Percentiles rank a stretch among this genome's conserved stretches.
phyloP scores from a whole-genome alignment of 1,139 yeast genomes.

The Magnusiomyces fungicola region DNA sequence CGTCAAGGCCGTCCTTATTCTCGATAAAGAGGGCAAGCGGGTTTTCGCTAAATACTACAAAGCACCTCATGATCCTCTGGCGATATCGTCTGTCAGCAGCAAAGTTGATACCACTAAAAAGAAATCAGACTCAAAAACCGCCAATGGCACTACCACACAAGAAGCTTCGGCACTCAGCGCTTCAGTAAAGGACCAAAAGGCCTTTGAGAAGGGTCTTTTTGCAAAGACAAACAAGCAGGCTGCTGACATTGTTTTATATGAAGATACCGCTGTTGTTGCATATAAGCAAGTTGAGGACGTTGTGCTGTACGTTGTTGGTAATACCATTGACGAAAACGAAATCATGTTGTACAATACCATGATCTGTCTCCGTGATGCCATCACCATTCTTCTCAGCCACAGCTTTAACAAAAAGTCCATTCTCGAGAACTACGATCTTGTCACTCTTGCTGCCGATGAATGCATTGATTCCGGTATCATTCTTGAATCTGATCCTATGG shows the following conservation, averaged over 20 bases:
- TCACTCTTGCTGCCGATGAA: slow-evolving; percentile 83
- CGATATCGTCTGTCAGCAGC: slow-evolving; percentile 18
- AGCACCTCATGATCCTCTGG: slow-evolving; percentile 44
- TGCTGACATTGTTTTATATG: slow-evolving; percentile 74
- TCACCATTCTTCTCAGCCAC: slow-evolving; percentile 54
- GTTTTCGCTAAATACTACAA: slow-evolving; percentile 79
- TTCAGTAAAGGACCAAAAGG: slow-evolving; percentile 55
- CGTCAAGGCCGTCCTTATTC: slow-evolving; percentile 64
- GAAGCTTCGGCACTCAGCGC: slow-evolving; percentile 16
- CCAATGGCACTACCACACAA: background rate
- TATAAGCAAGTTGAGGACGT: slow-evolving; percentile 80
- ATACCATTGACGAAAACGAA: slow-evolving; percentile 78
- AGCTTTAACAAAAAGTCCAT: slow-evolving; percentile 74
- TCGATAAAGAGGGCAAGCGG: slow-evolving; percentile 77
- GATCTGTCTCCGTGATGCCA: slow-evolving; percentile 70
- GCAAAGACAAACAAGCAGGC: slow-evolving; percentile 71
- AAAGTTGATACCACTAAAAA: background rate
- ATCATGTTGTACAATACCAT: slow-evolving; percentile 70
- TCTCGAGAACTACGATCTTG: slow-evolving; percentile 78
- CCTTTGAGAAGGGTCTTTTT: slow-evolving; percentile 69
- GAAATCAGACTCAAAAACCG: background rate
- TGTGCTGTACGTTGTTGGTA: slow-evolving; percentile 62
- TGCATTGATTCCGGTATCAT: slow-evolving; percentile 80
- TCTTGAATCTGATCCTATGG: slow-evolving; percentile 80
- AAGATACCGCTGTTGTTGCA: slow-evolving; percentile 60